Evolutionary conservation across 352 stramenopile genomes (phyloP).

Genomic region (Pythium phragmiticola): DNA sequence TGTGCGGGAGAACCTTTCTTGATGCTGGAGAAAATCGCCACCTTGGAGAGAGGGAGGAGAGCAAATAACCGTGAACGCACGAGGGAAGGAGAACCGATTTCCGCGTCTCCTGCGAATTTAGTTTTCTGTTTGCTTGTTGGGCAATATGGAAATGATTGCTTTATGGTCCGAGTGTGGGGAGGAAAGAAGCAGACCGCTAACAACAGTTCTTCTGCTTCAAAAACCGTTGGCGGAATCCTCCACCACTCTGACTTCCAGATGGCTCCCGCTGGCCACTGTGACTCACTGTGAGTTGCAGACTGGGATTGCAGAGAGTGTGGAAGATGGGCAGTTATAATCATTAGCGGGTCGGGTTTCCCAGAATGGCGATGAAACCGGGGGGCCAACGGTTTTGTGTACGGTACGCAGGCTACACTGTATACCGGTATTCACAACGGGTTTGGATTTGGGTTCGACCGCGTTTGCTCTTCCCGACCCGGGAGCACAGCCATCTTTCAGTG

Average conservation of each 20-base stretch:
- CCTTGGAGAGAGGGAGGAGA: neutral
- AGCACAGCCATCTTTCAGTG: neutral
- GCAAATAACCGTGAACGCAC: slow-evolving; percentile 4
- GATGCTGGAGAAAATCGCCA: too few species aligned
- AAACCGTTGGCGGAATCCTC: neutral
- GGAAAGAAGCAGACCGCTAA: too few species aligned
- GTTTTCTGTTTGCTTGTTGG: slow-evolving; percentile 7
- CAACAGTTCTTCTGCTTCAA: neutral
- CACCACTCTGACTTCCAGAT: neutral
- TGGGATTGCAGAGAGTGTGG: neutral
- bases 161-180: too few species aligned
- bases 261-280: neutral
- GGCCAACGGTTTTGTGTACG: slow-evolving; percentile 2
- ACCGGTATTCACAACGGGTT: neutral
- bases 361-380: neutral
- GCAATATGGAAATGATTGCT: neutral
- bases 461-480: neutral
- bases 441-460: neutral
- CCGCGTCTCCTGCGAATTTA: neutral
- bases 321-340: neutral
- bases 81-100: slow-evolving; percentile 2
- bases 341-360: slow-evolving; percentile 1
- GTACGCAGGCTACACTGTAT: neutral
- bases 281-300: slow-evolving; percentile 3
- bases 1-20: neutral